Conservation (phyloP, 1,284 basidiomycete species). For the Heterobasidion occidentale region DNA sequence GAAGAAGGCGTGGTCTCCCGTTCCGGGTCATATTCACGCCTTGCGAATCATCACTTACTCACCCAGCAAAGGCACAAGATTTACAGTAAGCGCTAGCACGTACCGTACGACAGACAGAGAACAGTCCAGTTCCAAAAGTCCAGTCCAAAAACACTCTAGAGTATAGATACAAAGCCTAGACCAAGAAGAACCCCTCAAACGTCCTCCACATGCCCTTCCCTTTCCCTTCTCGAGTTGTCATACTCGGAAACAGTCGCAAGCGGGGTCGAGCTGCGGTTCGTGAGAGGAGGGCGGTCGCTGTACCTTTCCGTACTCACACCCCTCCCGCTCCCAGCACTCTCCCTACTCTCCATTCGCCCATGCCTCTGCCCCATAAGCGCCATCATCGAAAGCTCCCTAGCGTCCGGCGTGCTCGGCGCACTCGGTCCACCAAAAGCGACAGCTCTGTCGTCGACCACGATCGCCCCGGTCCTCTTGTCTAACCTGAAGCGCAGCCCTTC, state of each 20-base stretch:
- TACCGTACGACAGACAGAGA: neutral
- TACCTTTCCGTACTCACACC: neutral
- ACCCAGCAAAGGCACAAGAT: too few species aligned
- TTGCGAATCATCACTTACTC: too few species aligned
- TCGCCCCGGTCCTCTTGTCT: conserved; percentile 52
- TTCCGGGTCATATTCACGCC: too few species aligned
- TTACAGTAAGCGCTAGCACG: neutral
- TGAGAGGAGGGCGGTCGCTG: neutral
- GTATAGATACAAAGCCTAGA: neutral
- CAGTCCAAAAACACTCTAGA: neutral
- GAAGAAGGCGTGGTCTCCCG: too few species aligned
- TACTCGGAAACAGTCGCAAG: neutral
- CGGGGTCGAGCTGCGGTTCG: neutral
- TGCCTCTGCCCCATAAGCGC: conserved; percentile 24
- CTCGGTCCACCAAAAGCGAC: neutral
- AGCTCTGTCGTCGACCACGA: conserved; percentile 40
- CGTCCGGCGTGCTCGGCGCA: neutral
- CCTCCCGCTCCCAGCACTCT: neutral
- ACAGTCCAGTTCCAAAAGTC: neutral
- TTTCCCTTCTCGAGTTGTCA: neutral
- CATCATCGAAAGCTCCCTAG: conserved; percentile 30
- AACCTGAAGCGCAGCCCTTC: conserved; percentile 46
- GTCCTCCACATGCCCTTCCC: too few species aligned
- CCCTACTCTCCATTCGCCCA: neutral
- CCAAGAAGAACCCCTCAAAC: neutral